Conservation (phyloP, 2,329 filamentous ascomycete genomes). For the Cordyceps tenuipes region DNA sequence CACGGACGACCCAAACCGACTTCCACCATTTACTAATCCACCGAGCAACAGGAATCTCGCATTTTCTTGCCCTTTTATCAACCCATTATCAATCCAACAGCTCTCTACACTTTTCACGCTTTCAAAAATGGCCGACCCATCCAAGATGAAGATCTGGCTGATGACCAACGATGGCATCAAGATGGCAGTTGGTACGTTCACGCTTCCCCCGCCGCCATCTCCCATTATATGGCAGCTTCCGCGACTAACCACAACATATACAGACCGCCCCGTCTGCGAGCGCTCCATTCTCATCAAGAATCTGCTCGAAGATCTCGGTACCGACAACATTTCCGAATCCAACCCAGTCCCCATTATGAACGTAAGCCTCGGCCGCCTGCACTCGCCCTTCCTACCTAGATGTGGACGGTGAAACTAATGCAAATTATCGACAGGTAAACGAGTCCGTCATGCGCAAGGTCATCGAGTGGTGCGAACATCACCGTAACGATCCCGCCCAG, state of each 20-base stretch:
- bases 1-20: not conserved
- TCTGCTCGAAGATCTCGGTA: conserved; percentile 89
- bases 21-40: not conserved
- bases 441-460: conserved; percentile 92
- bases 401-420: conserved; percentile 2
- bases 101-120: not conserved
- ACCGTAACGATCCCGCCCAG: conserved; percentile 79
- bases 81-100: not conserved
- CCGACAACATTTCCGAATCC: conserved; percentile 39
- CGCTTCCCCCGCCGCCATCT: not conserved
- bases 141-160: conserved; percentile 34
- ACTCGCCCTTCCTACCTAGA: not conserved
- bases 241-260: not conserved
- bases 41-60: not conserved
- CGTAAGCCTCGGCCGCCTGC: conserved; percentile 34
- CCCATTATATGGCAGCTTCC: not conserved
- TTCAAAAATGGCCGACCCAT: conserved; percentile 14
- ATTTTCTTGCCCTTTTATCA: not conserved
- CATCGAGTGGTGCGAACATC: conserved; percentile 95
- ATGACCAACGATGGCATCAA: conserved; percentile 42
- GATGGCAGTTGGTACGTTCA: conserved; percentile 39
- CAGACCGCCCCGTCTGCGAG: conserved; percentile 78
- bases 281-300: conserved; percentile 96
- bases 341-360: conserved; percentile 86
- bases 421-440: conserved; percentile 58